A percentile compares a stretch with the other conserved stretches of the same genome.
Conservation (phyloP, 345 rosid genomes). For the Fremontodendron californicum region DNA sequence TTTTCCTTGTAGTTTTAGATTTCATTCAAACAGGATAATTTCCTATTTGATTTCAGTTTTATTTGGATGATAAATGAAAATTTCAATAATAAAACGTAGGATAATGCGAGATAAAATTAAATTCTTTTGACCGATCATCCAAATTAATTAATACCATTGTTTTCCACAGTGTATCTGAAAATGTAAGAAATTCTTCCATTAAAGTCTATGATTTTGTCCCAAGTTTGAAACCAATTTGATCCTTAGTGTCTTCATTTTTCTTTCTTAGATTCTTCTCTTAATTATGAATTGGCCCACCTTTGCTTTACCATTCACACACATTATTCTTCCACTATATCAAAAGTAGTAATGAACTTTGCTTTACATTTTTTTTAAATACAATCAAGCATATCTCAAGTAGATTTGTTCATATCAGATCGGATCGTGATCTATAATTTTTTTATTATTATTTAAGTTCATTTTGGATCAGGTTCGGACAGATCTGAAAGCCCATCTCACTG, state of each 20-base stretch:
- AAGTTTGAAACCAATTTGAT: neutral
- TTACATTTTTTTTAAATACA: neutral
- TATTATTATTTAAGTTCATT: too few relatives aligned
- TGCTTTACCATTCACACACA: neutral
- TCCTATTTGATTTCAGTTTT: neutral
- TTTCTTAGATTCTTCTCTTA: neutral
- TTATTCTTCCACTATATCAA: neutral
- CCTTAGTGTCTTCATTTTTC: neutral
- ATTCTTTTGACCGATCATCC: too few relatives aligned
- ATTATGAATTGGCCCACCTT: neutral
- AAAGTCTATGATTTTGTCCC: neutral
- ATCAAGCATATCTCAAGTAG: too few relatives aligned
- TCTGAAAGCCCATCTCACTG: too few relatives aligned
- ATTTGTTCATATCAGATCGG: too few relatives aligned
- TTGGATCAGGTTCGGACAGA: too few relatives aligned
- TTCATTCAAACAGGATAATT: neutral
- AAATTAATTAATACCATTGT: too few relatives aligned
- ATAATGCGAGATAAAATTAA: too few relatives aligned
- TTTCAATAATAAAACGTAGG: too few relatives aligned
- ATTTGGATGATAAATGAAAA: too few relatives aligned
- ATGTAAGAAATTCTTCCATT: neutral
- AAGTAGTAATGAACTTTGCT: neutral
- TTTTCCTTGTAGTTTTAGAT: neutral
- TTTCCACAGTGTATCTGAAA: too few relatives aligned
- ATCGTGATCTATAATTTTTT: too few relatives aligned